Percentiles rank a stretch among this genome's conserved stretches.
Evolutionary conservation across 352 stramenopile species (phyloP).

Genomic region (Globisporangium acanthophoron): DNA sequence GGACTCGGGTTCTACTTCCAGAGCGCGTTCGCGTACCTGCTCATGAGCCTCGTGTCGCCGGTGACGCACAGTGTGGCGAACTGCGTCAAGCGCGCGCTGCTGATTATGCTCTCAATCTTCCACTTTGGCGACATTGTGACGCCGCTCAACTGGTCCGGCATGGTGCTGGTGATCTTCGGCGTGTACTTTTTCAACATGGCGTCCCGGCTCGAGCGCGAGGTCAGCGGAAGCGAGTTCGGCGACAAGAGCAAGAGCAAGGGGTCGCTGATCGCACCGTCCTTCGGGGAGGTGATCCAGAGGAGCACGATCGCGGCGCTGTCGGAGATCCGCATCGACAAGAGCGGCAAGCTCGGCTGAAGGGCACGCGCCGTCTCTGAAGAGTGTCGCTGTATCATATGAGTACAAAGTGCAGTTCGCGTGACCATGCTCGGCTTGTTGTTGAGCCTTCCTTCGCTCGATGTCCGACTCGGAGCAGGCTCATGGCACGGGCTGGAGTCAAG

Average conservation of each 20-base stretch:
- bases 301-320: slow-evolving; percentile 53
- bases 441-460: no score
- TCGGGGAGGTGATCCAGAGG: slow-evolving; percentile 23
- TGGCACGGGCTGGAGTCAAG: no score
- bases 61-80: slow-evolving; percentile 90
- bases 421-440: neutral
- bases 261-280: slow-evolving; percentile 24
- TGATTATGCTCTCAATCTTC: slow-evolving; percentile 89
- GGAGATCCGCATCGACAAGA: slow-evolving; percentile 62
- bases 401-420: neutral
- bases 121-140: slow-evolving; percentile 87
- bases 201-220: slow-evolving; percentile 50
- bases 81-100: slow-evolving; percentile 86
- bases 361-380: neutral
- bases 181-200: slow-evolving; percentile 87
- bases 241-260: slow-evolving; percentile 14
- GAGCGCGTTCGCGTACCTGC: slow-evolving; percentile 86
- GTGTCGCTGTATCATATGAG: slow-evolving; percentile 11
- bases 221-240: neutral
- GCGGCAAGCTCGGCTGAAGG: slow-evolving; percentile 21
- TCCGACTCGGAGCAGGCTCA: no score
- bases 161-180: slow-evolving; percentile 82
- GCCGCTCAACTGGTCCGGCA: slow-evolving; percentile 76
- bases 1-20: slow-evolving; percentile 89
- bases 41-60: slow-evolving; percentile 89